Base-by-base conservation (phyloP, 2,329 filamentous ascomycete genomes). In the Truncatella angustata region DNA sequence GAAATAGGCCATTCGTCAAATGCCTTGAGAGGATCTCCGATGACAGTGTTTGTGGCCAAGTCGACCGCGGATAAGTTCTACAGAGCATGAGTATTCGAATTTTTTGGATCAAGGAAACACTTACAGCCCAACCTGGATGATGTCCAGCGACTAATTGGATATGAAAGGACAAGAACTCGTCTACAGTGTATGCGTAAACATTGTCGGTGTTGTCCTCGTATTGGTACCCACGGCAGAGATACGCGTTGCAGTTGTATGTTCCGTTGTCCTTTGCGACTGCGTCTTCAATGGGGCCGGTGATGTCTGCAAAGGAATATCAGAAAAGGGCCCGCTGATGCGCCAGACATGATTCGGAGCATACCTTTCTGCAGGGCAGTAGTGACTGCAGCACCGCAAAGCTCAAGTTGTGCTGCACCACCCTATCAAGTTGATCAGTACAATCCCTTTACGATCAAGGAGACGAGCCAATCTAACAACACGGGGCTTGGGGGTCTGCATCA, bases 21-120 rank as follows among this genome's bases (percentile, higher is more conserved):
- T 49, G 63, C 66, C 50, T 70, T 75, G 46, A 81, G 67, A n/a
- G 74, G 70, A 49, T 66, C 56, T 16, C 77, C 79, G 32, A 84
- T 72, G 51, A 80, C 63, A 10, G 63, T 70, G 65, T 82, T 74
- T 39, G 70, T 69, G 16, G 67, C 66, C 16, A 71, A 69, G 57
- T 76, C 69, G 51, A 82, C 67, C 44, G 80, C 71, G 32, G 73
- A 76, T 51, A 81, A 72, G 61, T 81, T 81, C 60, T 71, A 58
- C 9, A 3, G 6, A 24, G 9, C 54, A 51, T 66, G 63, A 21
- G 57, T 58, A 6, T 9, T 32, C 4, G 35, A 32, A 50, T 11
- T 9, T 16, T 14, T 4, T 3, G 7, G 10, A 9, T 2, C 3
- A 4, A 20, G 0, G n/a, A 4, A 18, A 1, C 12, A 58, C 62